Evolutionary conservation across 129 eudicot species (phyloP), one percentile per base, ranked within the genome.

Genomic region (Dittrichia graveolens): DNA sequence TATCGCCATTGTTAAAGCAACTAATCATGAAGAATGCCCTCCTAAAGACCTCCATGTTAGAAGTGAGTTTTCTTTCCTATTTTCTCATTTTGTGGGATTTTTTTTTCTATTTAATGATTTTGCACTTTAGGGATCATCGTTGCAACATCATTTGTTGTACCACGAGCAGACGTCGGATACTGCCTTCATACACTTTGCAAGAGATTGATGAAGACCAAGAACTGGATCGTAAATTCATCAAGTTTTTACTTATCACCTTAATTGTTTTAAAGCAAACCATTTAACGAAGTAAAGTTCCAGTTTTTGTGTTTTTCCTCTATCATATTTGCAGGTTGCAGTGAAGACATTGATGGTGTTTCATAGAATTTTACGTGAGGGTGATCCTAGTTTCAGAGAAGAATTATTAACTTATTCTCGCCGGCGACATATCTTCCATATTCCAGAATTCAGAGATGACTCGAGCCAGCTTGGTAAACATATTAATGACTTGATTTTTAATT

Each of bases 151-250:
- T 81, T 81, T 10, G 79, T 78, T 49, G 85, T 83, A 18, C 96
- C 96, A 13, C 75, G 95, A 75, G 95, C 96, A 63, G 98, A 93
- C 63, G 95, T 93, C 38, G 96, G 86, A 15, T 93, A 93, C 38
- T 93, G 98, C 84, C 89, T 93, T 72, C 98, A 89, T 71, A 90
- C 95, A 44, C 91, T 93, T 79, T 69, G 88, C 4, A 75, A 86
- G 47, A 85, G 98, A 83, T 83, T 93, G 78, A 68, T 82, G 19
- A 93, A 89, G 83, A 93, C 98, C 5, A 79, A 81, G 10, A 89
- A 74, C 71, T 93, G 98, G 98, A 89, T 93, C 39, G 96, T 87
- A 89, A 35, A 12, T 68, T 62, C 37, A 41, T 69, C 7, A 12
- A 46, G 77, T 53, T 2, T 49, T 57, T 24, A n/a, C 3, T 7